A percentile compares a stretch with the other conserved stretches of the same genome.
These are phyloP conservation scores for Irpex sp. DNA, from an alignment of 1,284 basidiomycete genomes.

Conservation along the genomic window DNA sequence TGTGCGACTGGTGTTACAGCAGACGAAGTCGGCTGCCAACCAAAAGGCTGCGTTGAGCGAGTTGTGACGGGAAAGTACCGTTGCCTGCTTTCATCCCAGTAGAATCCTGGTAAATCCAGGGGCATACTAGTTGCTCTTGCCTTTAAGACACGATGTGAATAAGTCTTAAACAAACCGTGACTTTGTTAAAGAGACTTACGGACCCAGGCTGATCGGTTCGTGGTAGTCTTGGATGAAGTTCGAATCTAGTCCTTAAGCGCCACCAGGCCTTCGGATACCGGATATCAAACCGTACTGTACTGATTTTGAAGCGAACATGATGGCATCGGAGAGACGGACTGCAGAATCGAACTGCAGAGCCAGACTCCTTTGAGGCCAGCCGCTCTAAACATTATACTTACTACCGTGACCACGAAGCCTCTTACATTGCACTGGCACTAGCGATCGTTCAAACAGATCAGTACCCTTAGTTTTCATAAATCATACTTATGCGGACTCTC, in stretches of 20 bases:
- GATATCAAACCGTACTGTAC: not conserved
- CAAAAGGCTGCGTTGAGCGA: constrained; percentile 9
- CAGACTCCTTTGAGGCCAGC: no score
- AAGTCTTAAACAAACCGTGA: no score
- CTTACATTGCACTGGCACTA: no score
- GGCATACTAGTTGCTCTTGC: constrained; percentile 10
- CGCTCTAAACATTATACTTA: no score
- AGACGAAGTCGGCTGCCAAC: not conserved
- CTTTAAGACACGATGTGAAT: no score
- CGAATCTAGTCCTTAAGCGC: not conserved
- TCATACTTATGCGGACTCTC: no score
- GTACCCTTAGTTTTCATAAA: no score
- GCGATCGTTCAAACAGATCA: no score
- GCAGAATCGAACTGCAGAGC: no score
- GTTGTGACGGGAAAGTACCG: constrained; percentile 27
- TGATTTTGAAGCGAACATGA: not conserved
- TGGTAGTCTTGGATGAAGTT: not conserved
- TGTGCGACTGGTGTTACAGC: not conserved
- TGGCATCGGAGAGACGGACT: no score
- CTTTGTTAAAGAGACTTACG: no score
- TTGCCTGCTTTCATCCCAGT: constrained; percentile 25
- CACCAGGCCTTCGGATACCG: not conserved
- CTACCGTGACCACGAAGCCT: no score
- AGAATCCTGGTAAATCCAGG: constrained; percentile 25
- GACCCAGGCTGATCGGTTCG: not conserved